Percentiles rank a stretch among this genome's conserved stretches.
phyloP scores from a whole-genome alignment of 805 yeast species.

The Kregervanrija fluxuum region DNA sequence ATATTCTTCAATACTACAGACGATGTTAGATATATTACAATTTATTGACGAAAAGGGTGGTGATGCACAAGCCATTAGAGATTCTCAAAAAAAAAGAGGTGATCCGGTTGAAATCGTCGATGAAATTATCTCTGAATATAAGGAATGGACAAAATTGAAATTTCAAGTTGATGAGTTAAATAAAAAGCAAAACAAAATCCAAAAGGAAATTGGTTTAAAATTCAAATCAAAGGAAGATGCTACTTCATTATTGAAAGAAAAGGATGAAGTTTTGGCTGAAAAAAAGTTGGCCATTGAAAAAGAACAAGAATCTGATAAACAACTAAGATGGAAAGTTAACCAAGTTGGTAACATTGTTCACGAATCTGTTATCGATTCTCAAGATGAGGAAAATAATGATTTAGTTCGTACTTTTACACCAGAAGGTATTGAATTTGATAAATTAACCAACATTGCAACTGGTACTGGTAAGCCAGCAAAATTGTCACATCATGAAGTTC shows the following conservation, averaged over 20 bases:
- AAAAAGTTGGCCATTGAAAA: conserved; percentile 58
- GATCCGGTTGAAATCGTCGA: conserved; percentile 93
- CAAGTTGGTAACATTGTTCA: conserved; percentile 93
- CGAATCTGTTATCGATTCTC: conserved; percentile 78
- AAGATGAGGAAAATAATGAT: conserved; percentile 87
- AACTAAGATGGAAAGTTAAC: conserved; percentile 73
- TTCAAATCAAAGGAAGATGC: conserved; percentile 96
- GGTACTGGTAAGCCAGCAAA: conserved; percentile 71
- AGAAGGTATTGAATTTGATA: conserved; percentile 42
- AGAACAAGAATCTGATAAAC: conserved; percentile 77
- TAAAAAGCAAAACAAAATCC: conserved; percentile 82
- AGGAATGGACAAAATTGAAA: conserved; percentile 84
- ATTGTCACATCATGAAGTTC: conserved; percentile 91
- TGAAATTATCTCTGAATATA: conserved; percentile 86
- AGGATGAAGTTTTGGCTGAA: conserved; percentile 64
- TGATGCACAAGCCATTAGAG: conserved; percentile 79
- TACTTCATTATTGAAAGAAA: conserved; percentile 67
- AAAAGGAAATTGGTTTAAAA: conserved; percentile 87
- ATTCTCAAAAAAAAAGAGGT: conserved; percentile 90
- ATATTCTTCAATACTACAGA: too few species aligned
- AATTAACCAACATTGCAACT: conserved; percentile 59
- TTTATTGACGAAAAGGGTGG: conserved; percentile 97
- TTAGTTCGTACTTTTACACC: conserved; percentile 86
- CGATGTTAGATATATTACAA: conserved; percentile 86
- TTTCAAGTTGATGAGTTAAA: conserved; percentile 87